Evolutionary conservation across 306 rosid genomes (phyloP).

Genomic region (Medicago ruthenica): DNA sequence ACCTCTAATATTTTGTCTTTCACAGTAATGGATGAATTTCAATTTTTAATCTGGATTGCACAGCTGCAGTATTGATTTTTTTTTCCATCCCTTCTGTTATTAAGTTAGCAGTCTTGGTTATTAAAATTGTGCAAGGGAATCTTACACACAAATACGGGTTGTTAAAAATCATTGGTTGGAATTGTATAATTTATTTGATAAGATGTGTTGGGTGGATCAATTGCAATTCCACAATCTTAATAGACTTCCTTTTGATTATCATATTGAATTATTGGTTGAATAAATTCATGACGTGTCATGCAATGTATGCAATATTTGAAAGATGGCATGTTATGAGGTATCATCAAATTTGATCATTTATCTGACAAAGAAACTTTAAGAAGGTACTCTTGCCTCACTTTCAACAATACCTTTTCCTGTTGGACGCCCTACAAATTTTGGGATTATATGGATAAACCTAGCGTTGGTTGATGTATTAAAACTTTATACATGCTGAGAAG

Average conservation of each 20-base stretch:
- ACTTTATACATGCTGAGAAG: too few relatives aligned
- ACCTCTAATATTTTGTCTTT: neutral
- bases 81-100: neutral
- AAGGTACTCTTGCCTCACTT: too few relatives aligned
- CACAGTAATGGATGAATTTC: neutral
- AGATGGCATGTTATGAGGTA: neutral
- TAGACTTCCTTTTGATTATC: neutral
- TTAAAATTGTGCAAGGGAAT: neutral
- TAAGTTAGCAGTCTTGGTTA: neutral
- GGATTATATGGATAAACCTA: too few relatives aligned
- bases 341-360: too few relatives aligned
- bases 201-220: neutral
- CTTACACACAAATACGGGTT: neutral
- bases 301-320: neutral
- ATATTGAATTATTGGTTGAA: neutral
- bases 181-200: neutral
- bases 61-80: neutral
- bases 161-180: neutral
- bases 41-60: neutral
- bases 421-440: too few relatives aligned
- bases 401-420: too few relatives aligned
- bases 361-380: too few relatives aligned
- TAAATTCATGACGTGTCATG: neutral
- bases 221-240: neutral
- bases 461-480: too few relatives aligned